Evolutionary conservation across 202 grass and related monocot genomes (phyloP), one percentile per base, ranked within the genome.

Genomic region (Hordeum pubiflorum): DNA sequence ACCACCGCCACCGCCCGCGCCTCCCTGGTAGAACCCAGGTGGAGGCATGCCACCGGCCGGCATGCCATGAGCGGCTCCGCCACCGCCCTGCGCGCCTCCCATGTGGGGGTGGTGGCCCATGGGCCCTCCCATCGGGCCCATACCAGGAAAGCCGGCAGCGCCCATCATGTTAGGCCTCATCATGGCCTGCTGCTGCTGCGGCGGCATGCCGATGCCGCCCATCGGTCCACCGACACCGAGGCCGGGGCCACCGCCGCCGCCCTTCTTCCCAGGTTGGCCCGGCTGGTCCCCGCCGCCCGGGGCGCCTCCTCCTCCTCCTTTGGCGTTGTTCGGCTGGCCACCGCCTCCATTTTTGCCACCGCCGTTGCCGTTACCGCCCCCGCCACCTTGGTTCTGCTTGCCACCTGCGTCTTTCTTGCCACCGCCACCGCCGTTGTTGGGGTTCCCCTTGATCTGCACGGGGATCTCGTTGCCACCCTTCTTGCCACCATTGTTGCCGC

Each of bases 91-190:
- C 27, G 69, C 60, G 72, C 77, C 65, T 1, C 73, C 90, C 83
- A 89, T 62, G 78, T 93, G 81, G 0, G 82, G 55, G 21, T 78
- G 78, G 50, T 68, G 61, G 63, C 80, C 80, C 85, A 84, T 82
- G 14, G 73, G 82, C 63, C 74, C 72, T 58, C 75, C 87, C 77
- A 90, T 89, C 79, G 43, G 87, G 78, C 73, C 78, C 82, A 78
- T 88, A 11, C 84, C 86, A 61, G 89, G 87, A 24, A 86, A 85
- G 4, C 91, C 88, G 26, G 44, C 71, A 21, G 33, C 80, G 44
- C 85, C 92, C 80, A 97, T 92, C 87, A 90, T 88, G 84, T 77
- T 85, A 8, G 91, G 90, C 50, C 80, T 89, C 79, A 89, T 86
- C 86, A 93, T 84, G 27, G 72, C 89, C 70, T 63, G 58, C 41